Evolutionary conservation across 2,329 filamentous ascomycete species (phyloP).

Genomic region (Diaporthe citri): DNA sequence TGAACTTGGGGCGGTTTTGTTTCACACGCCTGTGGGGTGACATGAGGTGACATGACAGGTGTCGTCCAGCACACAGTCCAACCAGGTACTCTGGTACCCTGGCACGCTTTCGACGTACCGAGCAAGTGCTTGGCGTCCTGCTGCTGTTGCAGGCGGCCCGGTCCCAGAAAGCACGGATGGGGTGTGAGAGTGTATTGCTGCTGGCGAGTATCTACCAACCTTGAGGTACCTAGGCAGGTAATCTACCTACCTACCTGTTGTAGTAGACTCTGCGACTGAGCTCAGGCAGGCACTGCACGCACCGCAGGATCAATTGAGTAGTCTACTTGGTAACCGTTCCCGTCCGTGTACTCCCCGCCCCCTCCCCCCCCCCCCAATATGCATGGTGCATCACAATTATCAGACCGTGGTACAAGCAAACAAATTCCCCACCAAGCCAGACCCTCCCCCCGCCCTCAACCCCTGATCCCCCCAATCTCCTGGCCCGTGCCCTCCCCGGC

Average conservation of each 20-base stretch:
- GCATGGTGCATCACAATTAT: conserved; percentile 3
- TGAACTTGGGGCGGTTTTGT: neutral
- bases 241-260: too few species aligned
- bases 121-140: neutral
- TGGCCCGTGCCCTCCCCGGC: conserved; percentile 25
- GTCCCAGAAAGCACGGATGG: conserved; percentile 7
- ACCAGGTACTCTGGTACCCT: neutral
- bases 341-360: neutral
- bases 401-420: conserved; percentile 12
- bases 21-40: conserved; percentile 27
- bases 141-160: conserved; percentile 1
- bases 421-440: neutral
- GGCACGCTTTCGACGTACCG: neutral
- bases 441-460: neutral
- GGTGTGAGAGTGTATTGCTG: too few species aligned
- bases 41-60: conserved; percentile 11
- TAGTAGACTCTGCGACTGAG: too few species aligned
- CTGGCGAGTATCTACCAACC: too few species aligned
- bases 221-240: too few species aligned
- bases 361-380: neutral
- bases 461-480: conserved; percentile 2
- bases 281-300: neutral
- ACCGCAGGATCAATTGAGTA: neutral
- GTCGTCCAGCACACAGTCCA: neutral
- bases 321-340: neutral